Base-by-base conservation (phyloP, 2,329 filamentous ascomycete genomes). In the Paraconiothyrium brasiliense region DNA sequence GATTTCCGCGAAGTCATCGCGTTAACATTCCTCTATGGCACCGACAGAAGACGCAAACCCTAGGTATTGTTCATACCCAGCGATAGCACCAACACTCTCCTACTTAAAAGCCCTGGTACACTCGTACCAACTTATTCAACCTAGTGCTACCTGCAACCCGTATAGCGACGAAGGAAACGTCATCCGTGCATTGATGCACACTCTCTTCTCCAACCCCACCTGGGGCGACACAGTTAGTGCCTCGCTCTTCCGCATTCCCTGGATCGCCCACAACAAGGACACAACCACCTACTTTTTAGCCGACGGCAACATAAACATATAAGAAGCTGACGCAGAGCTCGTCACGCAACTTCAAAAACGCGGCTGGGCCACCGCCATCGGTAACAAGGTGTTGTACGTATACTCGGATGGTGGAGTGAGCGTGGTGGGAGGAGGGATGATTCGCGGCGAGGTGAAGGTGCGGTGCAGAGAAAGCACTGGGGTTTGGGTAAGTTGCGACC, bases 171-270 rank as follows among this genome's bases (percentile, higher is more conserved):
- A 46, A 3, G 22, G 35, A 20, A 55, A 54, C 1, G 49, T 46
- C 16, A 16, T 11, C 22, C 59, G 49, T 22, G 59, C 59, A 7
- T 39, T 61, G 3, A 34, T 58, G 2, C 59, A 61, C 32, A 58
- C 59, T 9, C 44, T 61, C n/a, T 58, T 58, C 32, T 35, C 22
- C 30, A 61, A 61, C 43, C 48, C 55, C 14, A 44, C 32, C 9
- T 61, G 59, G 59, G 55, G 59, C 11, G 59, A 61, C 41, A n/a
- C 30, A 10, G 48, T 37, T 10, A 44, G 9, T 13, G 41, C 59
- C 13, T 24, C 59, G 1, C 43, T 61, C 20, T 61, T 61, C 39
- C 55, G 34, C 30, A 61, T 61, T 22, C 59, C 59, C 4, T 61
- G 59, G 59, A n/a, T 58, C 6, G 20, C 48, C 14, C 41, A 44